Conservation (phyloP, 768 basidiomycete species). For the Arthromyces matolae region DNA sequence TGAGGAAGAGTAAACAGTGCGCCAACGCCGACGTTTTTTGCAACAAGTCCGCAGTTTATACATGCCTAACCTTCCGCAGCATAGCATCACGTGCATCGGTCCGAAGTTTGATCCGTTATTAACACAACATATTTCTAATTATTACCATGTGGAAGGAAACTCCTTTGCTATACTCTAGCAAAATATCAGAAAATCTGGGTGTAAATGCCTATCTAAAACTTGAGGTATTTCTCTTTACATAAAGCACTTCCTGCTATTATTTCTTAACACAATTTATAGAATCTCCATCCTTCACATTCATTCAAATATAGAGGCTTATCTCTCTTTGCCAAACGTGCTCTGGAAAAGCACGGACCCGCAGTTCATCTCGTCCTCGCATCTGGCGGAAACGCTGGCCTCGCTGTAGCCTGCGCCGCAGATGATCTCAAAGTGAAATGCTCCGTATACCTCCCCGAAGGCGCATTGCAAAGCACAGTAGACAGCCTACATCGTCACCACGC, state of each 20-base stretch:
- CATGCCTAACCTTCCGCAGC: conserved; percentile 24
- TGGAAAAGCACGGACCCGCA: conserved; percentile 44
- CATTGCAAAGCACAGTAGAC: conserved; percentile 42
- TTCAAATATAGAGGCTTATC: conserved; percentile 78
- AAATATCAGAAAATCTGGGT: conserved; percentile 50
- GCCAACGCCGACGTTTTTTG: conserved; percentile 13
- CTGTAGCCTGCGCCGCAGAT: conserved; percentile 60
- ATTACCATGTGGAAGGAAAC: conserved; percentile 55
- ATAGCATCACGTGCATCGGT: conserved; percentile 17
- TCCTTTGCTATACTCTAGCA: conserved; percentile 57
- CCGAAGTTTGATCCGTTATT: too few species aligned
- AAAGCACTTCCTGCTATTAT: too few species aligned
- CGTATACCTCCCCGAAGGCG: conserved; percentile 61
- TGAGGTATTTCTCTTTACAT: conserved; percentile 41
- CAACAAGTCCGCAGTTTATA: conserved; percentile 8
- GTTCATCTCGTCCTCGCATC: conserved; percentile 71
- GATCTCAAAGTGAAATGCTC: conserved; percentile 55
- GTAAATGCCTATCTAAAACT: conserved; percentile 66
- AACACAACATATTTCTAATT: neutral
- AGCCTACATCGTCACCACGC: conserved; percentile 53
- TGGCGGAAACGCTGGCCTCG: conserved; percentile 78
- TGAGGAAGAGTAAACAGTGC: conserved; percentile 8
- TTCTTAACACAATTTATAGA: conserved; percentile 46
- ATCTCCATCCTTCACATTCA: conserved; percentile 67
- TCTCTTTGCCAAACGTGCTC: conserved; percentile 51